Evolutionary conservation across 2,329 filamentous ascomycete genomes (phyloP).

Genomic region (Colletotrichum aenigma): DNA sequence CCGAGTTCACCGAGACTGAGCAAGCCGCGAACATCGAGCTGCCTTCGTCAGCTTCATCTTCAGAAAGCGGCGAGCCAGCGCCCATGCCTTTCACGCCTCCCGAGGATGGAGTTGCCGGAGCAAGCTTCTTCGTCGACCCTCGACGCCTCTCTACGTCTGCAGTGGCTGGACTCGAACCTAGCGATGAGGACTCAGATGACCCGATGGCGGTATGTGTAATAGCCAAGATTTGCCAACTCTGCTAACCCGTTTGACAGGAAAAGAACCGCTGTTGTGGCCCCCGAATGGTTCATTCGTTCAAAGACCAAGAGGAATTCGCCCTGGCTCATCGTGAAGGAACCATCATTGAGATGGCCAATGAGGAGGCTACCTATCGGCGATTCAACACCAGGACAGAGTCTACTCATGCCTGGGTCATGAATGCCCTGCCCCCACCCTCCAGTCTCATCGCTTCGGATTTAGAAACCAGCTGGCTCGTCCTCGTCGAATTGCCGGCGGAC

Average conservation of each 20-base stretch:
- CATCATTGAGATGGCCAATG: constrained; percentile 3
- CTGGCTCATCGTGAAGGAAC: constrained; percentile 7
- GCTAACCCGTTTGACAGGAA: background rate
- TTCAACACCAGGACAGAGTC: background rate
- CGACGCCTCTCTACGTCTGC: background rate
- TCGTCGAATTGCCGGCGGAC: background rate
- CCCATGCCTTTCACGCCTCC: background rate
- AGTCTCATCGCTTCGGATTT: constrained; percentile 3
- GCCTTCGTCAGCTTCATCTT: background rate
- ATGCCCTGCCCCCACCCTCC: background rate
- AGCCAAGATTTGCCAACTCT: background rate
- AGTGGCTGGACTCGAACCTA: background rate
- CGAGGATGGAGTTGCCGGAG: background rate
- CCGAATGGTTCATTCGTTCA: constrained; percentile 13
- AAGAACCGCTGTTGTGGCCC: background rate
- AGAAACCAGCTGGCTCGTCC: constrained; percentile 11
- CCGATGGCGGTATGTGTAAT: background rate
- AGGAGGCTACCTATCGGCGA: background rate
- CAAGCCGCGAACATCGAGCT: background rate
- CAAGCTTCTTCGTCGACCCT: background rate
- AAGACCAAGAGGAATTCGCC: background rate
- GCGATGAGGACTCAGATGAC: background rate
- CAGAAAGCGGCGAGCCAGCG: background rate
- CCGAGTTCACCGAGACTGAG: background rate
- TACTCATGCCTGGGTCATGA: constrained; percentile 9